phyloP scores from a whole-genome alignment of 306 rosid genomes.

The Lupinus albus region DNA sequence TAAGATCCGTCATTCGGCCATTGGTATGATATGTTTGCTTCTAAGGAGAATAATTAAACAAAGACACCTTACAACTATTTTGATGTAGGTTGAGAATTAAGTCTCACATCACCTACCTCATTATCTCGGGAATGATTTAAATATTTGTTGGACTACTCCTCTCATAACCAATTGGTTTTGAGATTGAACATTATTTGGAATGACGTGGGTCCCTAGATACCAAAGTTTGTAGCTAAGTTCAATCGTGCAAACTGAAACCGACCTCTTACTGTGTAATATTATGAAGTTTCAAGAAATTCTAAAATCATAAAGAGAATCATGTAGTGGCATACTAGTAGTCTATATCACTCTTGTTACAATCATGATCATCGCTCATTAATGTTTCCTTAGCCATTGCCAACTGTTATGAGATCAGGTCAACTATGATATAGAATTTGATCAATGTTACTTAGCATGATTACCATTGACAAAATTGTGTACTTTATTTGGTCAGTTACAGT shows the following conservation, averaged over 20 bases:
- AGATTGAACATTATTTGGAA: not conserved
- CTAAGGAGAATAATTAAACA: conserved; percentile 24
- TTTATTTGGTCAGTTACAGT: conserved; percentile 16
- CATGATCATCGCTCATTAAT: conserved; percentile 33
- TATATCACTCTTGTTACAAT: conserved; percentile 40
- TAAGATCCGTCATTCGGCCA: conserved; percentile 36
- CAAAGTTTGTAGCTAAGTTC: conserved; percentile 38
- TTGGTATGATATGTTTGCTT: conserved; percentile 46
- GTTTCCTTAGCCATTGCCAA: conserved; percentile 25
- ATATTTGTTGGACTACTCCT: not conserved
- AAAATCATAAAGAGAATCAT: conserved; percentile 28
- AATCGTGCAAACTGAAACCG: conserved; percentile 41
- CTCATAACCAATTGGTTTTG: conserved; percentile 7
- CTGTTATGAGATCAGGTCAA: conserved; percentile 27
- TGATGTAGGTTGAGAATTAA: not conserved
- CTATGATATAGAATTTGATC: conserved; percentile 11
- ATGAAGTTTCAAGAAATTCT: conserved; percentile 12
- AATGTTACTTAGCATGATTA: not conserved
- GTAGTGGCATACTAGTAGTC: conserved; percentile 14
- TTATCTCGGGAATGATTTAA: no score
- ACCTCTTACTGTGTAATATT: conserved; percentile 30
- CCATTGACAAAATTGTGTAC: conserved; percentile 13
- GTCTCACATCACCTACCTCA: no score
- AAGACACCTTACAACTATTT: conserved; percentile 28
- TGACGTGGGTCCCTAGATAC: conserved; percentile 15